These are phyloP conservation scores for Termitomyces sp. DNA, from an alignment of 768 basidiomycete genomes.

Conservation along the genomic window DNA sequence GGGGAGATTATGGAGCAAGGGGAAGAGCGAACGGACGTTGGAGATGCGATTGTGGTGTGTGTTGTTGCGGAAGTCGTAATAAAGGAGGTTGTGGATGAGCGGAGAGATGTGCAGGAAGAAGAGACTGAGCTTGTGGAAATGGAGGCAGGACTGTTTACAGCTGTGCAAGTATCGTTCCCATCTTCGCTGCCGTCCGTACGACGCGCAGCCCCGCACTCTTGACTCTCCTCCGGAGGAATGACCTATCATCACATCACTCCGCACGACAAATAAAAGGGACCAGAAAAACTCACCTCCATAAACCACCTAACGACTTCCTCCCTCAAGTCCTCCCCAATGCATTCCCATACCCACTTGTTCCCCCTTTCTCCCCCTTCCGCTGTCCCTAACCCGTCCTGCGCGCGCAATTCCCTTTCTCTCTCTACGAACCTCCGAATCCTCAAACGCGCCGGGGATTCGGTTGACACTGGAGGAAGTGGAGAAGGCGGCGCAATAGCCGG, in stretches of 20 bases:
- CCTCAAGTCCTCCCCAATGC: constrained; percentile 1
- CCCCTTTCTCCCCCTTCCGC: background rate
- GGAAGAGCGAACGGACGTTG: background rate
- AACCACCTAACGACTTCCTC: background rate
- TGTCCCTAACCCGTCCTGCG: background rate
- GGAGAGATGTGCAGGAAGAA: background rate
- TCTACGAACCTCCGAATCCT: background rate
- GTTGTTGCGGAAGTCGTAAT: background rate
- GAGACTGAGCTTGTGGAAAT: background rate
- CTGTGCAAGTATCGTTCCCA: background rate
- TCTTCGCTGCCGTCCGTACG: background rate
- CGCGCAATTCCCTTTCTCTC: background rate
- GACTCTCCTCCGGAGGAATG: background rate
- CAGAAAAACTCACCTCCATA: background rate
- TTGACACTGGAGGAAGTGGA: background rate
- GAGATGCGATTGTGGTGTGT: background rate
- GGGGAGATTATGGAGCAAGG: background rate
- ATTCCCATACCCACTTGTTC: background rate
- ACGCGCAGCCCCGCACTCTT: background rate
- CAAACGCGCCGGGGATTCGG: background rate
- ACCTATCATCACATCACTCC: background rate
- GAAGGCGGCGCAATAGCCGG: constrained; percentile 1
- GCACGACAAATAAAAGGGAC: background rate
- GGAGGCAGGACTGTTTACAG: background rate
- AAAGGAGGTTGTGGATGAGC: background rate